These are phyloP conservation scores for Hypericum androsaemum DNA, from an alignment of 345 rosid species.

Conservation along the genomic window DNA sequence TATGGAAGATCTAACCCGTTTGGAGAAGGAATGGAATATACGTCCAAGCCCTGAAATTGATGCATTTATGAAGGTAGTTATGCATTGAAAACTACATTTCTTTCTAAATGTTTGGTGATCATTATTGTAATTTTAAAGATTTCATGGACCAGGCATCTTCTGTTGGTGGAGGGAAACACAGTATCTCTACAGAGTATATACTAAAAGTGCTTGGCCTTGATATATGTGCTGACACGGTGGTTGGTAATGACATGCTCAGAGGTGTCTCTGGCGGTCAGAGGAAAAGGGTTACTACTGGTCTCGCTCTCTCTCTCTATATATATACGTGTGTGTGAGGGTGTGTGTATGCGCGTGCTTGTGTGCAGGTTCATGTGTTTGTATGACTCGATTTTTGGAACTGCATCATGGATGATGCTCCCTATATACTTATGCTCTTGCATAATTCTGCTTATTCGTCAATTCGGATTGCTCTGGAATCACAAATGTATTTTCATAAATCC, in stretches of 20 bases:
- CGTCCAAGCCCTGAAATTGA: conserved; percentile 76
- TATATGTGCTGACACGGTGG: conserved; percentile 71
- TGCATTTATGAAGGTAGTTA: conserved; percentile 79
- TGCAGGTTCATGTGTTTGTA: too few relatives aligned
- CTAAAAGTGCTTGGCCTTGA: conserved; percentile 88
- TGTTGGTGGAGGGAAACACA: conserved; percentile 60
- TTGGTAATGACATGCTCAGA: conserved; percentile 89
- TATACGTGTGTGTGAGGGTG: neutral
- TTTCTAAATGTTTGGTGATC: conserved; percentile 2
- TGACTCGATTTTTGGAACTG: too few relatives aligned
- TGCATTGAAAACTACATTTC: conserved; percentile 2
- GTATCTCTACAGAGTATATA: conserved; percentile 71
- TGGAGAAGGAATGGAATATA: conserved; percentile 63
- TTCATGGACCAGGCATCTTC: conserved; percentile 59
- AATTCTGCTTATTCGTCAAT: too few relatives aligned
- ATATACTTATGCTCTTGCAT: too few relatives aligned
- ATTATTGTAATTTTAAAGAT: neutral
- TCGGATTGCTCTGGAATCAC: too few relatives aligned
- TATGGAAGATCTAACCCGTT: conserved; percentile 48
- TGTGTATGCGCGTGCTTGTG: neutral
- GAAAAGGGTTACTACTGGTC: conserved; percentile 91
- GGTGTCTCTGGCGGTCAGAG: conserved; percentile 96
- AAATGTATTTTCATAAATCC: too few relatives aligned
- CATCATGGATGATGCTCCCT: too few relatives aligned
- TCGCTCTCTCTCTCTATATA: conserved; percentile 20